Percentiles rank a stretch among this genome's conserved stretches.
Evolutionary conservation across 148 eudicot species (phyloP).

Genomic region (Camellia granthamiana): DNA sequence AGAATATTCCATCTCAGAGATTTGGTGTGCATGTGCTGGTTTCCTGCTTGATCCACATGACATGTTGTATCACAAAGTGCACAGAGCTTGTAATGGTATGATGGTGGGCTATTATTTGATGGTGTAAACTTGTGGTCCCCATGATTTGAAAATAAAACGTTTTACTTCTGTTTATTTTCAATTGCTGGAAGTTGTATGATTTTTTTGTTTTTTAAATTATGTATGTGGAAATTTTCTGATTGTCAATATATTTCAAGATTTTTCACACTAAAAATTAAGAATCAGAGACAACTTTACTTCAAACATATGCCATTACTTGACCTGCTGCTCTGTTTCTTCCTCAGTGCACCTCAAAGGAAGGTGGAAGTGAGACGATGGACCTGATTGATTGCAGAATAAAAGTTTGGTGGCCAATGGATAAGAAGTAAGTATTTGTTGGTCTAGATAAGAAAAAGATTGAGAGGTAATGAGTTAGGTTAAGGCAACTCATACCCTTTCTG

Average conservation of each 20-base stretch:
- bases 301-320: constrained; percentile 6
- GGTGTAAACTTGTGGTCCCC: not conserved
- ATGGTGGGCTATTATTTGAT: constrained; percentile 4
- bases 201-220: not conserved
- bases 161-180: not conserved
- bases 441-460: not conserved
- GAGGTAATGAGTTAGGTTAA: not conserved
- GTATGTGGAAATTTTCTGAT: not conserved
- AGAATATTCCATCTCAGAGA: not conserved
- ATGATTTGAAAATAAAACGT: not conserved
- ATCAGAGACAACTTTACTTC: constrained; percentile 1
- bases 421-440: constrained; percentile 52
- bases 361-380: constrained; percentile 52
- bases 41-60: not conserved
- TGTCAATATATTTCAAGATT: not conserved
- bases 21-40: not conserved
- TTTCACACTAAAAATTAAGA: not conserved
- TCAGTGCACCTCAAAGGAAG: constrained; percentile 70
- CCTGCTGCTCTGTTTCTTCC: constrained; percentile 18
- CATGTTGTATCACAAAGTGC: not conserved
- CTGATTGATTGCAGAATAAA: constrained; percentile 78
- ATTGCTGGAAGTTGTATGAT: not conserved
- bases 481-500: not conserved
- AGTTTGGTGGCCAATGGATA: constrained; percentile 99
- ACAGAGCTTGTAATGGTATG: constrained; percentile 1